Conservation (phyloP, 2,329 filamentous ascomycete species). For the Sarocladium strictum region DNA sequence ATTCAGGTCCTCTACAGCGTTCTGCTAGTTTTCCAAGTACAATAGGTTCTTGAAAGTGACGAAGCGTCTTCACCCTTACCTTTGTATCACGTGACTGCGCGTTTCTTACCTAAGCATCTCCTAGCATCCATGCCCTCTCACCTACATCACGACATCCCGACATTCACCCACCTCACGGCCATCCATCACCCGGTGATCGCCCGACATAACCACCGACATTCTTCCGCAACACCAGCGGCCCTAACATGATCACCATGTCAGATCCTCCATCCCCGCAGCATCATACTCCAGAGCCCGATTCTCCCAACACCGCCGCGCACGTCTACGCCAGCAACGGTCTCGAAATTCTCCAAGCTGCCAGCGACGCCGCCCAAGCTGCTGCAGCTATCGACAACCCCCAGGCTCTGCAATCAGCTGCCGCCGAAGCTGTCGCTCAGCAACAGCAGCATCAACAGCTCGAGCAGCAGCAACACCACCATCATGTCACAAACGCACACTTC, state of each 20-base stretch:
- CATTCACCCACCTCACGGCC: neutral
- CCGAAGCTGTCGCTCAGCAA: slow-evolving; percentile 25
- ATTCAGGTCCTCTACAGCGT: too few relatives aligned
- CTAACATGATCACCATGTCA: neutral
- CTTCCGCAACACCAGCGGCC: neutral
- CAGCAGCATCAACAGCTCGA: slow-evolving; percentile 16
- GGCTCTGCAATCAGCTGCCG: slow-evolving; percentile 32
- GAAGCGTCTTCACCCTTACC: too few relatives aligned
- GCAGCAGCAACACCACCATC: slow-evolving; percentile 15
- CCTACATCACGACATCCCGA: slow-evolving; percentile 1
- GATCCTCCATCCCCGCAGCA: slow-evolving; percentile 3
- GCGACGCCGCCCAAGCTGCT: slow-evolving; percentile 32
- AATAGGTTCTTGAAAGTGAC: too few relatives aligned
- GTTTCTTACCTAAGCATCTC: neutral
- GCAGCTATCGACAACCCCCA: slow-evolving; percentile 28
- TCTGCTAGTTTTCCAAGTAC: neutral
- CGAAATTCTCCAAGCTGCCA: slow-evolving; percentile 39
- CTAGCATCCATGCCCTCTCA: neutral
- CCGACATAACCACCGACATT: slow-evolving; percentile 7
- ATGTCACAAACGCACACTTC: slow-evolving; percentile 19
- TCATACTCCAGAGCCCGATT: slow-evolving; percentile 12
- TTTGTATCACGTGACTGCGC: neutral
- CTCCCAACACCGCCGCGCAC: slow-evolving; percentile 28
- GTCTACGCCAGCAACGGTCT: slow-evolving; percentile 40
- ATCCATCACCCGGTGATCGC: slow-evolving; percentile 13